These are phyloP conservation scores for Microstegium vimineum DNA, from an alignment of 176 grass and related monocot species.

Conservation along the genomic window DNA sequence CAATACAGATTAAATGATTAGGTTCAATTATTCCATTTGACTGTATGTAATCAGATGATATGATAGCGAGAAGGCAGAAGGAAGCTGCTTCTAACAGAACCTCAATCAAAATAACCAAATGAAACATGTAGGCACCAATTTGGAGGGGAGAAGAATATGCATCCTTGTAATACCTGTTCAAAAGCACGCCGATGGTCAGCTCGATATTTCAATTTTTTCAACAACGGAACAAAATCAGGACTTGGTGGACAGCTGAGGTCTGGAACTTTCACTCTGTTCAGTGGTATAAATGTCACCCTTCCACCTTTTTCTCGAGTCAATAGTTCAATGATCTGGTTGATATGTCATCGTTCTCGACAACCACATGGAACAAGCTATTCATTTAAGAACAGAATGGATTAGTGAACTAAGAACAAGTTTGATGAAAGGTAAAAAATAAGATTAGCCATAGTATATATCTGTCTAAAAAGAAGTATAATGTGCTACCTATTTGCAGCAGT, in stretches of 20 bases:
- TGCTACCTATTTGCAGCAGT: constrained; percentile 89
- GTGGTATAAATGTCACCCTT: constrained; percentile 94
- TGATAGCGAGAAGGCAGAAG: background rate
- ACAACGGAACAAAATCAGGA: constrained; percentile 86
- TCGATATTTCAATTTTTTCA: constrained; percentile 91
- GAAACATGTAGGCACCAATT: background rate
- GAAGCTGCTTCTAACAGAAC: background rate
- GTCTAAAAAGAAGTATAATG: background rate
- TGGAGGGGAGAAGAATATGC: background rate
- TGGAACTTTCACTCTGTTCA: constrained; percentile 83
- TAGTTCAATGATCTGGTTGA: constrained; percentile 89
- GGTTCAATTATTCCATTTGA: background rate
- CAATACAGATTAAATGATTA: background rate
- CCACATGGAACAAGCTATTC: constrained; percentile 92
- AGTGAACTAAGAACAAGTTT: constrained; percentile 16
- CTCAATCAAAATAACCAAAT: background rate
- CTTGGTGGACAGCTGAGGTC: constrained; percentile 78
- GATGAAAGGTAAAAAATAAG: constrained; percentile 4
- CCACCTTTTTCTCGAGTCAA: constrained; percentile 96
- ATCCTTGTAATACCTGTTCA: constrained; percentile 58
- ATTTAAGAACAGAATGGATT: constrained; percentile 20
- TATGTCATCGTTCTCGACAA: constrained; percentile 89
- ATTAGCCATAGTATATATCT: background rate
- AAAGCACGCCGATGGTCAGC: constrained; percentile 79
- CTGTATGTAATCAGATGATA: background rate